Base-by-base conservation (phyloP, 306 rosid genomes). In the Lathyrus oleraceus region DNA sequence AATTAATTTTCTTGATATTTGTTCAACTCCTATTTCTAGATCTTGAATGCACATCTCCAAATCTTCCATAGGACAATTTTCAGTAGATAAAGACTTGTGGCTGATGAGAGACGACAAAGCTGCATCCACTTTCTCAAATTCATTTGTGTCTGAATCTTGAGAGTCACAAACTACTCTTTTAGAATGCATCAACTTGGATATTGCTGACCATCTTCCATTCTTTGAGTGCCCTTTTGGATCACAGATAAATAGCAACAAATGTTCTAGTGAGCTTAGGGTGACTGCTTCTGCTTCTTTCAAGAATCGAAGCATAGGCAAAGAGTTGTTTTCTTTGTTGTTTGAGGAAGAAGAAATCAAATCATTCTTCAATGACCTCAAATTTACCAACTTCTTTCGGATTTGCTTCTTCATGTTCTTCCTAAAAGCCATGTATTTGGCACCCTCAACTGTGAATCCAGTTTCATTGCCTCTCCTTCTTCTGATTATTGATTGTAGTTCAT, bases 1-100 rank as follows among this genome's bases (percentile, higher is more conserved):
- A 8, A 72, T 69, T 61, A 83, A 48, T 38, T 80, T 60, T 63
- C 82, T 73, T 58, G 77, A 69, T 11, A 80, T 71, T 14, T 13
- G 27, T 10, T 79, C 82, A 72, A 79, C 30, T 42, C 67, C 79
- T 49, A 62, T 68, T 43, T 79, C 79, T 61, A 72, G 74, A 72
- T 83, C 65, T 32, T 61, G 67, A 72, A 83, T 67, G 77, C 79
- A 61, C 47, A 60, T 21, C 71, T 69, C 77, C 45, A 76, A 44
- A 32, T 76, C 42, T 69, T 74, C 84, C 67, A 77, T 32, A 7
- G 49, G 23, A 17, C 27, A 58, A 11, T 16, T 64, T 28, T 82
- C 78, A 11, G 7, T 10, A 38, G 60, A 45, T 27, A 76, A 65
- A 52, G 15, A 12, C 78, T 74, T 59, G 71, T 48, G 1, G 39